Evolutionary conservation across 2,329 filamentous ascomycete genomes (phyloP), one percentile per base, ranked within the genome.

Genomic region (Cylindrodendrum hubeiense): DNA sequence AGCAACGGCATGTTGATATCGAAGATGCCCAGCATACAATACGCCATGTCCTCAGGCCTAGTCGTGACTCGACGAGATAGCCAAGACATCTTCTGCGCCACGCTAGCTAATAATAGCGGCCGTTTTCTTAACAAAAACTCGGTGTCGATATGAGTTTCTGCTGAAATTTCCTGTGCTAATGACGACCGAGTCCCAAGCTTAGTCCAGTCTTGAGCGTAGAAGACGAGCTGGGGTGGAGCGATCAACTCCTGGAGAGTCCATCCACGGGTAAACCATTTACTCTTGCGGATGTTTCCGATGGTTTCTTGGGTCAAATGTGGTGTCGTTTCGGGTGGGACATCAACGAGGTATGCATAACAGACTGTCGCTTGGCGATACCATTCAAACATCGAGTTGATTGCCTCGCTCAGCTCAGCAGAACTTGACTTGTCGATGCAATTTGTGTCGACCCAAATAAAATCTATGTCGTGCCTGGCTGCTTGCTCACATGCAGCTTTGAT

Each of bases 1-100:
- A 78, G 57, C 19, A 79, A 50, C 1, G 76, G 74, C 74, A 79
- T 78, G 15, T 74, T 75, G 13, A 79, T 67, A 15, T 64, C 67
- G 19, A 77, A 78, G 3, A 79, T 53, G 1, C 77, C 77, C 4
- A 79, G 50, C 10, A 79, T 66, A 33, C 74, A 76, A 51, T 78
- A 79, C 0, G 77, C 75, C 21, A 63, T 55, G 59, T 79, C 76
- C 39, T 77, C 70, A 30, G 43, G 5, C 10, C 74, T 66, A 0
- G 63, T 75, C 2, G 74, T 77, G 17, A 39, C 17, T 39, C 37
- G n/a, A 17, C 37, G 37, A n/a, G 37, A 39, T 8, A 39, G 15
- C 37, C 37, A 39, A 8, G 37, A 39, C 37, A 39, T 39, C 17
- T 8, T 39, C 8, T 39, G 15, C 15, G 37, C 37, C 4, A 39